A percentile compares a stretch with the other conserved stretches of the same genome.
Conservation (phyloP, 805 yeast genomes). For the Phaffomyces opuntiae region DNA sequence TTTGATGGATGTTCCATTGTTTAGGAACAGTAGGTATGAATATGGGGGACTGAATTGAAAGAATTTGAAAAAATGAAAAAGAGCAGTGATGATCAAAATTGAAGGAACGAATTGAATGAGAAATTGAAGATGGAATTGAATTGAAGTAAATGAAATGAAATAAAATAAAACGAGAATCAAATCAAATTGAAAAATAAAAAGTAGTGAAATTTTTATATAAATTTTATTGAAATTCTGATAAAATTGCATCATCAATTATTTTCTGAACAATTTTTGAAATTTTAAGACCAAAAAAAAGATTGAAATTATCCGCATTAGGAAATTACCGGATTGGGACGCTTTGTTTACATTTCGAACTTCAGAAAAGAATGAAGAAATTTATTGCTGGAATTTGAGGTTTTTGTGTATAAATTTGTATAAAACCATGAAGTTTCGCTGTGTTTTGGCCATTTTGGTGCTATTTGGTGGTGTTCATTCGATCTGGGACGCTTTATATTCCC, state of each 20-base stretch:
- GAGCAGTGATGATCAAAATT: too few species aligned
- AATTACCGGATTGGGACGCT: neutral
- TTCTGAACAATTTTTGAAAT: neutral
- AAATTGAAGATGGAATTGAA: too few species aligned
- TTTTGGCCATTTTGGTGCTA: neutral
- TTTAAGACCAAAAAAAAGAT: neutral
- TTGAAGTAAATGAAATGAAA: too few species aligned
- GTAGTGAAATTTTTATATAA: too few species aligned
- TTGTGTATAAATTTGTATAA: neutral
- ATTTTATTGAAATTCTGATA: too few species aligned
- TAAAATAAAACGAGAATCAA: too few species aligned
- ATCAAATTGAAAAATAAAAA: too few species aligned
- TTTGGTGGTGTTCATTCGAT: neutral
- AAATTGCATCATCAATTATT: too few species aligned
- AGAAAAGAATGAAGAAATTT: neutral
- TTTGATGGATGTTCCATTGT: neutral
- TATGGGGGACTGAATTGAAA: too few species aligned
- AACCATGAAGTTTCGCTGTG: neutral
- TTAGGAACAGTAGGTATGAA: too few species aligned
- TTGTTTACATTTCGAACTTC: slow-evolving; percentile 4
- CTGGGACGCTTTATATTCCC: slow-evolving; percentile 18
- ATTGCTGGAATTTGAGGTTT: neutral
- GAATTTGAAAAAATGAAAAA: too few species aligned
- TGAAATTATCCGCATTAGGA: neutral
- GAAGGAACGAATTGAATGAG: too few species aligned